A percentile compares a stretch with the other conserved stretches of the same genome.
Evolutionary conservation across 768 basidiomycete species (phyloP).

Genomic region (Hygrophoropsis aurantiaca): DNA sequence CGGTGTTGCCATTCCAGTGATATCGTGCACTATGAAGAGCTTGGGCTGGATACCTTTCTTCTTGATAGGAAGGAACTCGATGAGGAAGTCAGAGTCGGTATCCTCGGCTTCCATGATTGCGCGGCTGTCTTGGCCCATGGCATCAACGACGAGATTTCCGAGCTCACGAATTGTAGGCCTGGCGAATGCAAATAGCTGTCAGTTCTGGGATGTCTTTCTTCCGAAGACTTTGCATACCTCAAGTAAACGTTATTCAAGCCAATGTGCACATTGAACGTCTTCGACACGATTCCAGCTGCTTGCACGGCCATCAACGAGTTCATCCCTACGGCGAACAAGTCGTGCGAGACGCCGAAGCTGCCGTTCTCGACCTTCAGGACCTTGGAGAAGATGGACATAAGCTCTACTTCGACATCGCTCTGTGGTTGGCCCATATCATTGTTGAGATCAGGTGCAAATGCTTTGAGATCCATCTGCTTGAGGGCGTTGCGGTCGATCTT

Average conservation of each 20-base stretch:
- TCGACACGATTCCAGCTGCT: slow-evolving; percentile 26
- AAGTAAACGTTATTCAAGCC: slow-evolving; percentile 29
- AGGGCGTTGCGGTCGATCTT: slow-evolving; percentile 28
- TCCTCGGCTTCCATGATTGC: slow-evolving; percentile 30
- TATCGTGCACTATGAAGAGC: slow-evolving; percentile 29
- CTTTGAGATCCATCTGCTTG: slow-evolving; percentile 24
- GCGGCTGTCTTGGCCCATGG: slow-evolving; percentile 21
- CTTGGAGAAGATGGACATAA: slow-evolving; percentile 24
- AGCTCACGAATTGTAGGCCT: slow-evolving; percentile 27
- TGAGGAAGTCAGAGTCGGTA: slow-evolving; percentile 26
- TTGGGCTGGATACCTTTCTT: slow-evolving; percentile 28
- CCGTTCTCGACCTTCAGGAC: slow-evolving; percentile 18
- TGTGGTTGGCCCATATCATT: slow-evolving; percentile 23
- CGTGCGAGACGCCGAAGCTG: slow-evolving; percentile 25
- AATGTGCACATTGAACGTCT: slow-evolving; percentile 27
- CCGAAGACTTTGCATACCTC: no score
- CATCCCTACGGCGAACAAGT: slow-evolving; percentile 28
- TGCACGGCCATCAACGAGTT: slow-evolving; percentile 33
- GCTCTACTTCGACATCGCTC: slow-evolving; percentile 25
- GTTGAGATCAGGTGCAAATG: slow-evolving; percentile 20
- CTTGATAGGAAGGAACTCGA: slow-evolving; percentile 29
- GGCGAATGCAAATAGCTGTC: not conserved
- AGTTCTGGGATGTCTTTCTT: no score
- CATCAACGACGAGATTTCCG: slow-evolving; percentile 23
- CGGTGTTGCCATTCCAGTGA: slow-evolving; percentile 31